These are phyloP conservation scores for Chloris gayana DNA, from an alignment of 176 grass and related monocot genomes.

Conservation along the genomic window DNA sequence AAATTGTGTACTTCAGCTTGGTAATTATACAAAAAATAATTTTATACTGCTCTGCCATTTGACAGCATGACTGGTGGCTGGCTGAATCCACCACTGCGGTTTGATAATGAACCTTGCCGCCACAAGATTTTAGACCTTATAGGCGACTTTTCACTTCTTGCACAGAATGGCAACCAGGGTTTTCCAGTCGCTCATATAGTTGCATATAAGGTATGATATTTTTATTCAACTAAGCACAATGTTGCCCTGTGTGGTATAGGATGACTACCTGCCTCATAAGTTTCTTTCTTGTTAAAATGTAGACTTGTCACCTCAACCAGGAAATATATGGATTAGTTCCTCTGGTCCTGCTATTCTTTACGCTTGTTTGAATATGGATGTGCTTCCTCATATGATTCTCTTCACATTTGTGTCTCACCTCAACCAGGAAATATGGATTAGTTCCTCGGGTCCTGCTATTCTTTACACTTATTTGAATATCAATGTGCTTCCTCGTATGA, in stretches of 20 bases:
- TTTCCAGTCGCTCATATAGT: conserved; percentile 77
- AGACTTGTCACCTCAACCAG: background rate
- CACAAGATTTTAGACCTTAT: conserved; percentile 96
- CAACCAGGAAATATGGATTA: background rate
- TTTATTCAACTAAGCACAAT: background rate
- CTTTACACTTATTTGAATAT: background rate
- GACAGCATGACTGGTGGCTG: conserved; percentile 71
- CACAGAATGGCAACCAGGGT: conserved; percentile 80
- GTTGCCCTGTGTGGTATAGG: conserved; percentile 5
- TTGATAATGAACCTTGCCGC: conserved; percentile 80
- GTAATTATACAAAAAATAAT: conserved; percentile 32
- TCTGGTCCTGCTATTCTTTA: background rate
- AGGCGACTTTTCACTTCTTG: conserved; percentile 90
- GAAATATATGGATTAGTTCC: background rate
- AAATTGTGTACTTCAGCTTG: conserved; percentile 13
- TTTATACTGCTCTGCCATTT: conserved; percentile 31
- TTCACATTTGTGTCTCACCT: background rate
- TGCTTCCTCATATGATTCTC: background rate
- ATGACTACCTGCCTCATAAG: background rate
- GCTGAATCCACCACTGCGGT: conserved; percentile 86
- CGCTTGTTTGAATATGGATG: background rate
- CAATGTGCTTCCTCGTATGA: background rate
- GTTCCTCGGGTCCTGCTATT: background rate
- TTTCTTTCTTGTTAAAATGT: background rate
- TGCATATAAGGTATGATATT: conserved; percentile 82